Evolutionary conservation across 176 grass and related monocot species (phyloP).

Genomic region (Alopecurus myosuroides): DNA sequence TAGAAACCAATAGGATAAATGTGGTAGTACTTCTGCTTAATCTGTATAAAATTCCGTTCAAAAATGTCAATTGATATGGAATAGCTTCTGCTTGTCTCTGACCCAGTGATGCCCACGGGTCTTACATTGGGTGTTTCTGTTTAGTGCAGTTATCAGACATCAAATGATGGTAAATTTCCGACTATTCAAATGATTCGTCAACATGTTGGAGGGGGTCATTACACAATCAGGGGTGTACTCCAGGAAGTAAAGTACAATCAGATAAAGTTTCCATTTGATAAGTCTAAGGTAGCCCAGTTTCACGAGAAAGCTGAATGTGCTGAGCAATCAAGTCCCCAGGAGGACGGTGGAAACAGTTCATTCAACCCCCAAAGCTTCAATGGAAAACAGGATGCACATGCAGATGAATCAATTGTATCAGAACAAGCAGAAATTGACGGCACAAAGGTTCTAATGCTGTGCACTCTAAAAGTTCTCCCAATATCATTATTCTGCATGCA

Average conservation of each 20-base stretch:
- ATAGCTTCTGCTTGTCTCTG: neutral
- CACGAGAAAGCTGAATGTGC: neutral
- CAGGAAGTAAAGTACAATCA: slow-evolving; percentile 61
- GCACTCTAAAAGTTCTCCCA: neutral
- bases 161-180: slow-evolving; percentile 64
- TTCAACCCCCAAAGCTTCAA: neutral
- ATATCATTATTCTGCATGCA: slow-evolving; percentile 19
- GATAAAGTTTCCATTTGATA: slow-evolving; percentile 8
- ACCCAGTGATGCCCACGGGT: neutral
- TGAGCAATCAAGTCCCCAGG: neutral
- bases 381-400: neutral
- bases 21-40: neutral
- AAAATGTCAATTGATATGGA: neutral
- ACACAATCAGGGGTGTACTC: slow-evolving; percentile 45
- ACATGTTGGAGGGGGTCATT: slow-evolving; percentile 42
- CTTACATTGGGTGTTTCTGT: slow-evolving; percentile 21
- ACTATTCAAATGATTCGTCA: neutral
- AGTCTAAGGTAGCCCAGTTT: slow-evolving; percentile 3
- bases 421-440: slow-evolving; percentile 14
- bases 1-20: neutral
- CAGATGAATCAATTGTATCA: neutral
- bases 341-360: neutral
- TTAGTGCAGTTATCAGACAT: slow-evolving; percentile 60
- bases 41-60: neutral
- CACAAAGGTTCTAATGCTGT: slow-evolving; percentile 13